Percentiles rank a stretch among this genome's conserved stretches.
phyloP scores from a whole-genome alignment of 257 asterid species.

The Gentiana straminea region DNA sequence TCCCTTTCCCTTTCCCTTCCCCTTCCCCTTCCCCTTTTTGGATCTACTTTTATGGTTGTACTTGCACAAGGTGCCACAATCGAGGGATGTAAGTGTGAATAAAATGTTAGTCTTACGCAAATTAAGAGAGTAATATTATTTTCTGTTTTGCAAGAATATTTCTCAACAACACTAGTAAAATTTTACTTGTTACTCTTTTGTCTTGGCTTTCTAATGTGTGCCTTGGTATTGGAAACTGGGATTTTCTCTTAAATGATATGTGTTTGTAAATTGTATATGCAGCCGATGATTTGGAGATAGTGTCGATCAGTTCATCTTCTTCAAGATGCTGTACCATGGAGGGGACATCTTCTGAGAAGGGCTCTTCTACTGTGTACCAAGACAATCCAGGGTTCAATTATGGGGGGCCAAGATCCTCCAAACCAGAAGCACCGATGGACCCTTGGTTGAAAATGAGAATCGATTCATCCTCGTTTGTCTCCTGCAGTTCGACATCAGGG shows the following conservation, averaged over 20 bases:
- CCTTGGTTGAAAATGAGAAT: slow-evolving; percentile 47
- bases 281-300: slow-evolving; percentile 16
- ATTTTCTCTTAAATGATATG: slow-evolving; percentile 1
- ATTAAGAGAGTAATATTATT: no score
- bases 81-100: no score
- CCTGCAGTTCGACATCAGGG: slow-evolving; percentile 43
- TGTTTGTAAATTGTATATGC: slow-evolving; percentile 10
- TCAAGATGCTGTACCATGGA: slow-evolving; percentile 27
- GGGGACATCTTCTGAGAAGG: slow-evolving; percentile 29
- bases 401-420: slow-evolving; percentile 26
- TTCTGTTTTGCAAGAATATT: no score
- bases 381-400: slow-evolving; percentile 17
- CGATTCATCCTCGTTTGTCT: slow-evolving; percentile 41
- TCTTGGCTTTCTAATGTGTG: no score
- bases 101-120: no score
- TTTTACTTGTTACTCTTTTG: no score
- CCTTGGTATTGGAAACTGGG: neutral
- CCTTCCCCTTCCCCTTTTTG: no score
- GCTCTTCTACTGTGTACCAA: slow-evolving; percentile 23
- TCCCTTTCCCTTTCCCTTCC: neutral
- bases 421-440: slow-evolving; percentile 29
- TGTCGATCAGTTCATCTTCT: slow-evolving; percentile 30
- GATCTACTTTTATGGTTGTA: no score
- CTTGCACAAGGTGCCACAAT: no score
- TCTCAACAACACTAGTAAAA: no score